These are phyloP conservation scores for Citeromyces siamensis DNA, from an alignment of 1,139 yeast genomes.

Conservation along the genomic window DNA sequence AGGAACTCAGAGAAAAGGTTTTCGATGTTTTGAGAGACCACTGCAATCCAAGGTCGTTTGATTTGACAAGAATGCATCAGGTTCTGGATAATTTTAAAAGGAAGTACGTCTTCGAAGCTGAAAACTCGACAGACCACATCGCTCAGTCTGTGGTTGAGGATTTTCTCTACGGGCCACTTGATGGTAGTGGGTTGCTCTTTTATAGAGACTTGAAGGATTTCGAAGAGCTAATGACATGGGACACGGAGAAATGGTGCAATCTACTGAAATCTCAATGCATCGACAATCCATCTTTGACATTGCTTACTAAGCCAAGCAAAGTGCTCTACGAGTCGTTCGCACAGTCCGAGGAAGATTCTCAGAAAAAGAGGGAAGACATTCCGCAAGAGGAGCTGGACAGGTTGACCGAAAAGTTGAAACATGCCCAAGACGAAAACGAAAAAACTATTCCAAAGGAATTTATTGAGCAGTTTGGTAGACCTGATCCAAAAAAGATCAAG, in stretches of 20 bases:
- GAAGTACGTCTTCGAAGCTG: constrained; percentile 52
- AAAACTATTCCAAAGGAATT: constrained; percentile 61
- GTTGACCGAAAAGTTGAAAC: constrained; percentile 30
- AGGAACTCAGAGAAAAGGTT: constrained; percentile 37
- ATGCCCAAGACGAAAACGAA: constrained; percentile 62
- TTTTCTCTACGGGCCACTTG: constrained; percentile 62
- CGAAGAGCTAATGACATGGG: constrained; percentile 50
- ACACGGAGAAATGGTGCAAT: constrained; percentile 51
- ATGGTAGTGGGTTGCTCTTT: constrained; percentile 42
- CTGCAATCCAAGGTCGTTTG: constrained; percentile 34
- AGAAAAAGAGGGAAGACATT: constrained; percentile 34
- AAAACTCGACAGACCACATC: constrained; percentile 49
- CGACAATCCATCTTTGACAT: constrained; percentile 56
- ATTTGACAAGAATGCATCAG: constrained; percentile 52
- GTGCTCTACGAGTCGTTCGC: constrained; percentile 35
- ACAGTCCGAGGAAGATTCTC: constrained; percentile 35
- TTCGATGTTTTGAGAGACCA: constrained; percentile 35
- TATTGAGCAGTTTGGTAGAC: constrained; percentile 46
- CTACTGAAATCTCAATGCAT: constrained; percentile 43
- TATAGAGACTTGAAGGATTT: constrained; percentile 51
- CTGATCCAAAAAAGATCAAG: constrained; percentile 64
- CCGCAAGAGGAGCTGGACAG: constrained; percentile 52
- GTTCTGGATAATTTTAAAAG: constrained; percentile 53
- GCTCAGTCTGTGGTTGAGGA: constrained; percentile 63
- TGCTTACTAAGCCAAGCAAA: constrained; percentile 68